phyloP scores from a whole-genome alignment of 2,329 filamentous ascomycete species.

The Sporothrix globosa region DNA sequence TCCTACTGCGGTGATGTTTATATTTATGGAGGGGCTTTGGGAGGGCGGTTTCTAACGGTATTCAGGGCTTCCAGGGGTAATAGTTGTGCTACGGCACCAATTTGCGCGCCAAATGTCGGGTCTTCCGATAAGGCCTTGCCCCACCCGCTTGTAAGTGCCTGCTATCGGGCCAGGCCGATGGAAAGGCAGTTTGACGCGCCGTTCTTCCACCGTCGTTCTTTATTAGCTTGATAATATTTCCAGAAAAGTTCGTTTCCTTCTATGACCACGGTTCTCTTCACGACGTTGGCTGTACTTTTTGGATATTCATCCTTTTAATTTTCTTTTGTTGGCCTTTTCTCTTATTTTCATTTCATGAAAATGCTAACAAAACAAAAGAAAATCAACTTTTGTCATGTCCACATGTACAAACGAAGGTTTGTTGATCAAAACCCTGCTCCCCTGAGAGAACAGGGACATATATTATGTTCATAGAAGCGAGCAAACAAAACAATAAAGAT shows the following conservation, averaged over 20 bases:
- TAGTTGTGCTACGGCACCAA: neutral
- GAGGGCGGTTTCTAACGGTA: neutral
- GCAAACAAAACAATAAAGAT: neutral
- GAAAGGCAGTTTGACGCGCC: neutral
- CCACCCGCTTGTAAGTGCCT: too few species aligned
- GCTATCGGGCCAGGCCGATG: slow-evolving; percentile 10
- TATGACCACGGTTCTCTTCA: too few species aligned
- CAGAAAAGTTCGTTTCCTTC: neutral
- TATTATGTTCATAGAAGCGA: neutral
- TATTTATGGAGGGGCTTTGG: neutral
- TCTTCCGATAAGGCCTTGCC: slow-evolving; percentile 10
- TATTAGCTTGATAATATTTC: neutral
- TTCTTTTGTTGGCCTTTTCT: neutral
- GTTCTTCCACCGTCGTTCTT: neutral
- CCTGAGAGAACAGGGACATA: neutral
- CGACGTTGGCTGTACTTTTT: too few species aligned
- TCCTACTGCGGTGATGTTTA: neutral
- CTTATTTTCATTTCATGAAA: neutral
- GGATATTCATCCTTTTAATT: too few species aligned
- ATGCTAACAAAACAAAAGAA: neutral
- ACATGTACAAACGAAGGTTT: too few species aligned
- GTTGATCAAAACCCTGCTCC: neutral
- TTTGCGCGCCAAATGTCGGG: neutral
- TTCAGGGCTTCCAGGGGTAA: neutral
- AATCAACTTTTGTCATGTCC: neutral